phyloP scores from a whole-genome alignment of 1,284 basidiomycete genomes.

The Trametes hirsuta region DNA sequence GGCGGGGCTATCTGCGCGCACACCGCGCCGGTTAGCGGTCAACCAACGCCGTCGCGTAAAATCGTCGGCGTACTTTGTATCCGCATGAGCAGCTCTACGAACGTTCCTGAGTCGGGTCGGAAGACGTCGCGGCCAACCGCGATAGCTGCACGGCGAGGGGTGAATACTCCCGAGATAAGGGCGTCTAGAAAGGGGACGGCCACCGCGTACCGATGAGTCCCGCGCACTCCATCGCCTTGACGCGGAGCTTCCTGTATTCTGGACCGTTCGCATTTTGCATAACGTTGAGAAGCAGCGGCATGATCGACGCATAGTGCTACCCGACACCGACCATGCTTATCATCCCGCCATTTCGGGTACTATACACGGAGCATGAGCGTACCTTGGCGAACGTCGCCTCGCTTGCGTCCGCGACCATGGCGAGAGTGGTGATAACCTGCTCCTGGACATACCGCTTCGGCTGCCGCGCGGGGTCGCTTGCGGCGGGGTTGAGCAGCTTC shows the following conservation, averaged over 20 bases:
- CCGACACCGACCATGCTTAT: not conserved
- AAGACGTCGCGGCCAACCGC: constrained; percentile 81
- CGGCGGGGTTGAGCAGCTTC: constrained; percentile 57
- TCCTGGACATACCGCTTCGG: constrained; percentile 75
- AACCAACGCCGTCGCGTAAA: not conserved
- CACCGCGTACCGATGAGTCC: constrained; percentile 78
- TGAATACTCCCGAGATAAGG: not conserved
- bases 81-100: constrained; percentile 74
- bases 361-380: not conserved
- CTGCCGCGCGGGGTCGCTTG: constrained; percentile 38
- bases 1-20: constrained; percentile 54
- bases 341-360: not conserved
- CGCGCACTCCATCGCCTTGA: constrained; percentile 87
- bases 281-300: constrained; percentile 76
- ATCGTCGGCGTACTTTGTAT: constrained; percentile 67
- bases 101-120: constrained; percentile 70
- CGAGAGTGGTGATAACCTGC: constrained; percentile 80
- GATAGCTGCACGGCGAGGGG: constrained; percentile 38
- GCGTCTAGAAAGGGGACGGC: constrained; percentile 18
- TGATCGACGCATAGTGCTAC: constrained; percentile 74
- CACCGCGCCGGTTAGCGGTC: not conserved
- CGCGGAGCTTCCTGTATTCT: constrained; percentile 68
- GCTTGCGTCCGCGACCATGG: constrained; percentile 84
- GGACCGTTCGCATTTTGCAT: constrained; percentile 67
- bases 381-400: constrained; percentile 73